Evolutionary conservation across 1,284 basidiomycete genomes (phyloP), one percentile per base, ranked within the genome.

Genomic region (Leucoagaricus sp.): DNA sequence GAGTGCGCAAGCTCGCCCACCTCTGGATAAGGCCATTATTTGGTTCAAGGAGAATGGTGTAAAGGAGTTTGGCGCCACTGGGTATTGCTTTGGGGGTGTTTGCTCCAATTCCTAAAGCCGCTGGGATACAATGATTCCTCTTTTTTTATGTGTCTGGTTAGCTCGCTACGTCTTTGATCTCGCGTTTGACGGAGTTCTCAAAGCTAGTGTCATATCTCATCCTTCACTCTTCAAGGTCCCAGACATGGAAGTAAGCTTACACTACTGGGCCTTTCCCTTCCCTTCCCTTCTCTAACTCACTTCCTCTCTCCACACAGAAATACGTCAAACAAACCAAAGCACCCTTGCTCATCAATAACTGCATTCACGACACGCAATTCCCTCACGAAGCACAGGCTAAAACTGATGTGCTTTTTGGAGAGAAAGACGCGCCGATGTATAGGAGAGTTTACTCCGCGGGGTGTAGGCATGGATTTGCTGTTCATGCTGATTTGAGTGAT

Each of bases 21-120:
- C 63, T 1, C 64, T 90, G 40, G 79, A 90, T 69, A 81, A 78
- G 26, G 80, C 88, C 57, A 75, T 89, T 41, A 69, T 67, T 1
- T 81, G 74, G 0, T 76, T 91, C 49, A 84, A 83, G 64, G 78
- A 70, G 15, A 67, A 80, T 54, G 88, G 89, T 1, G 74, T 90
- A 29, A 83, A 75, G 3, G 65, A 68, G 17, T 80, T 89, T 58
- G 85, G 75, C 12, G 85, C 83, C 0, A 82, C 80, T 1, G 87
- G 87, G 0, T 91, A 84, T 72, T 91, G 89, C 74, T 86, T 83
- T 58, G 88, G 89, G 34, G 87, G 83, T 77, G 61, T 61, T 72
- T 47, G 25, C 12, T 4, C 64, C 12, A 44, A 59, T 21, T 58
- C n/a, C n/a, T n/a, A n/a, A n/a, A n/a, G n/a, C n/a, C n/a, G n/a